Evolutionary conservation across 345 rosid species (phyloP).

Genomic region (Pistacia integerrima): DNA sequence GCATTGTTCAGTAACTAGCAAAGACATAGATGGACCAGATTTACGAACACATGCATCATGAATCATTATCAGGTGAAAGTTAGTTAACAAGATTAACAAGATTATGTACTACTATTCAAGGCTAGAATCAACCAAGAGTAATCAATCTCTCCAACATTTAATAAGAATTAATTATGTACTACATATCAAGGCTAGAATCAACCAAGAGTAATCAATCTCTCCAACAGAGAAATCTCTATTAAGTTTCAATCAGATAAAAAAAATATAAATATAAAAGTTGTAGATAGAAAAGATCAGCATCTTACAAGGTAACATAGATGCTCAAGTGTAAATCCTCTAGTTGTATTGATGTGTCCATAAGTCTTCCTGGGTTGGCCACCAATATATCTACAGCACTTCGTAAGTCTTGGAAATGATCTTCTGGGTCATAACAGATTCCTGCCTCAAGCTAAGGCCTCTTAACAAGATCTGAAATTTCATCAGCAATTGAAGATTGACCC

Average conservation of each 20-base stretch:
- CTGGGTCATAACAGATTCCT: slow-evolving; percentile 10
- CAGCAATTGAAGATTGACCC: slow-evolving; percentile 90
- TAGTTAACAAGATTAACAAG: neutral
- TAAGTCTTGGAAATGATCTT: slow-evolving; percentile 47
- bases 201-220: slow-evolving; percentile 2
- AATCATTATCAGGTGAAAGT: neutral
- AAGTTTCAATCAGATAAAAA: slow-evolving; percentile 26
- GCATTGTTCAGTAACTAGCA: neutral
- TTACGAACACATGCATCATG: neutral
- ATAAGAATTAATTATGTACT: neutral
- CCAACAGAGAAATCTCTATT: neutral
- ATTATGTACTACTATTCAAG: too few relatives aligned
- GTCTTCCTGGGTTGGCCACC: slow-evolving; percentile 98
- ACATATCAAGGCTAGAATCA: neutral
- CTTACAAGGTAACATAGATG: slow-evolving; percentile 94
- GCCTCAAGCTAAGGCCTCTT: neutral
- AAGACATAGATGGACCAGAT: neutral
- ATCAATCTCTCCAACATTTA: neutral
- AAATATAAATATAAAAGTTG: slow-evolving; percentile 1
- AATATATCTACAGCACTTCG: slow-evolving; percentile 86
- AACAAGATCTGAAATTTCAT: slow-evolving; percentile 48
- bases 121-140: too few relatives aligned
- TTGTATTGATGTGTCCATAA: slow-evolving; percentile 93
- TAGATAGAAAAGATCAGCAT: slow-evolving; percentile 6
- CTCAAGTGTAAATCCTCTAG: slow-evolving; percentile 90